Base-by-base conservation (phyloP, 148 eudicot genomes). In the Amaranthus cruentus region DNA sequence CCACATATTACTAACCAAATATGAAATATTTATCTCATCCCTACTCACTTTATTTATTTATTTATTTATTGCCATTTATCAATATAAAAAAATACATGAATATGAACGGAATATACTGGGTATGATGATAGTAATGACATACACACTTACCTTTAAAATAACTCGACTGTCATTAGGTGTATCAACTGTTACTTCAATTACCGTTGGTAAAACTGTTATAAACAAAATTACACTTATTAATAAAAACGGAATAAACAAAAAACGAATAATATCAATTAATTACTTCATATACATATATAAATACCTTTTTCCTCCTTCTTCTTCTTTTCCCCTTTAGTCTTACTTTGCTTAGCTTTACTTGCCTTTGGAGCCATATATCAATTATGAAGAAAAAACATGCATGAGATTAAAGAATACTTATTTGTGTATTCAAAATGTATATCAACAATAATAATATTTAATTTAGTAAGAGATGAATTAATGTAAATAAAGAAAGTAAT, bases 231-330 rank as follows among this genome's bases (percentile, higher is more conserved):
- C 5, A 9, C 43, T 28, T 28, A 28, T 28, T 4, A 69, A 53
- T 4, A 44, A 57, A 6, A 66, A 55, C 1, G 6, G n/a, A 9
- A 46, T 9, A 8, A 48, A 66, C 12, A 66, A 66, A 55, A 66
- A 0, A 15, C 48, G n/a, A 58, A 58, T 13, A 49, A 48, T 48
- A n/a, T n/a, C 13, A 46, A 9, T 3, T 47, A 4, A 1, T 18
- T 18, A 18, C 18, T 18, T 18, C 6, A 66, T 2, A 18, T 53
- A 68, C 10, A 7, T 15, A 49, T 4, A 68, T 9, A 63, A 2
- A 9, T 67, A 93, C 98, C 97, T 85, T 91, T 94, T 82, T 94
- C 98, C 75, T 94, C 98, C 67, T 94, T 94, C 82, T 91, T 94
- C 91, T 94, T 94, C 90, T 93, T 91, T 48, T 92, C 98, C 62